Evolutionary conservation across 352 stramenopile genomes (phyloP).

Genomic region (Globisporangium abappressorium): DNA sequence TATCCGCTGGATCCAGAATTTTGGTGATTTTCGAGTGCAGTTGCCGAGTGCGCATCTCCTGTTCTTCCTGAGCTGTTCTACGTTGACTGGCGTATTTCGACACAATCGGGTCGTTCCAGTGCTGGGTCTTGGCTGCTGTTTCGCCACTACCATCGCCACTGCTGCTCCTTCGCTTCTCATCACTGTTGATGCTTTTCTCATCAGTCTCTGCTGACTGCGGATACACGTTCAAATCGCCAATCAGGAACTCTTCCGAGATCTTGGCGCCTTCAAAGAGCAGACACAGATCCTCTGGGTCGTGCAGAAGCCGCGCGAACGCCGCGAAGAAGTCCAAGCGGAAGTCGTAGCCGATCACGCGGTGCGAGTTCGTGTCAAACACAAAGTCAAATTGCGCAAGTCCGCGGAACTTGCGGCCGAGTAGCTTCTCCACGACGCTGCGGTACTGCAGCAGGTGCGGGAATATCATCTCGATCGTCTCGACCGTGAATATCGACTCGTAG

Average conservation of each 20-base stretch:
- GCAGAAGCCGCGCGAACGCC: slow-evolving; percentile 39
- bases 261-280: slow-evolving; percentile 36
- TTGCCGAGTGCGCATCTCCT: not conserved
- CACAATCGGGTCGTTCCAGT: slow-evolving; percentile 4
- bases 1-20: slow-evolving; percentile 12
- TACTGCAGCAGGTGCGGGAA: slow-evolving; percentile 42
- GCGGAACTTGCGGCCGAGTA: slow-evolving; percentile 32
- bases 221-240: slow-evolving; percentile 40
- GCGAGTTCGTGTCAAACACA: slow-evolving; percentile 36
- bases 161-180: not conserved
- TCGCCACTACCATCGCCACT: not conserved
- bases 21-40: slow-evolving; percentile 12
- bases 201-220: not conserved
- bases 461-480: slow-evolving; percentile 46
- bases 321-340: slow-evolving; percentile 41
- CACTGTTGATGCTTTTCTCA: not conserved
- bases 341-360: slow-evolving; percentile 39
- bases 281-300: slow-evolving; percentile 33
- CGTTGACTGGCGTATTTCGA: slow-evolving; percentile 11
- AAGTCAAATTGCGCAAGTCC: slow-evolving; percentile 38
- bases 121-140: not conserved
- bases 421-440: slow-evolving; percentile 21
- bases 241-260: slow-evolving; percentile 52
- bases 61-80: not conserved
- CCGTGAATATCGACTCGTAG: slow-evolving; percentile 41